Percentiles rank a stretch among this genome's conserved stretches.
Evolutionary conservation across 768 basidiomycete genomes (phyloP).

Genomic region (Solioccasus polychromus): DNA sequence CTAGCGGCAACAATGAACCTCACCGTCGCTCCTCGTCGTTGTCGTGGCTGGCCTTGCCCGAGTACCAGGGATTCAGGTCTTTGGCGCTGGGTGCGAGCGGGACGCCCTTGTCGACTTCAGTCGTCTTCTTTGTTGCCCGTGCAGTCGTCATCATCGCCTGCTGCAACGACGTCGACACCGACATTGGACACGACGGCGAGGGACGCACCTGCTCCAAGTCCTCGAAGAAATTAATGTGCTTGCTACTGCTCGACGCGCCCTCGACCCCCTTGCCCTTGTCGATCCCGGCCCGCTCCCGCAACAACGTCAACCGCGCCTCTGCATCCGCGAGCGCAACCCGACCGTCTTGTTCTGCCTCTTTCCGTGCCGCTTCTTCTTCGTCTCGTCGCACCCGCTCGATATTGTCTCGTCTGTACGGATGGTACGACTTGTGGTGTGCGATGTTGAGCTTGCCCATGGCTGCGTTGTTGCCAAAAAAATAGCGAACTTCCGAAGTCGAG

Average conservation of each 20-base stretch:
- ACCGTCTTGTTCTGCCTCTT: constrained; percentile 70
- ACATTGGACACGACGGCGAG: too few species aligned
- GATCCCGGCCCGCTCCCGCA: constrained; percentile 60
- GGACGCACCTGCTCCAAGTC: constrained; percentile 67
- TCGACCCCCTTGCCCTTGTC: constrained; percentile 30
- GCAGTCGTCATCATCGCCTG: constrained; percentile 45
- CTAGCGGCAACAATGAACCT: neutral
- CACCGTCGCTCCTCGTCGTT: constrained; percentile 37
- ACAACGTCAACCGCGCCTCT: constrained; percentile 67
- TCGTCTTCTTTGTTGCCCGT: constrained; percentile 47
- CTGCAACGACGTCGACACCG: constrained; percentile 20
- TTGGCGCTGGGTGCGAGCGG: constrained; percentile 71
- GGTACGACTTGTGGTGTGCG: constrained; percentile 89
- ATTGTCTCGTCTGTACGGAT: constrained; percentile 82
- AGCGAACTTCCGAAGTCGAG: too few species aligned
- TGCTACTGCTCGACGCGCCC: constrained; percentile 20
- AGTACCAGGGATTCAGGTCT: constrained; percentile 83
- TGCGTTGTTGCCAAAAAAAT: too few species aligned
- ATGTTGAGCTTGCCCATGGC: constrained; percentile 83
- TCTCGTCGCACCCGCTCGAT: constrained; percentile 77
- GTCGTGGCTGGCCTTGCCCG: constrained; percentile 29
- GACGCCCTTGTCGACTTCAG: constrained; percentile 67
- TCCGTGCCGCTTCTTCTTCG: constrained; percentile 71
- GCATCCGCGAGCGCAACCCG: constrained; percentile 74
- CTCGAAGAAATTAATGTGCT: constrained; percentile 83